A percentile compares a stretch with the other conserved stretches of the same genome.
phyloP scores from a whole-genome alignment of 495 filamentous ascomycete genomes.

The Aspergillus bertholletiae region DNA sequence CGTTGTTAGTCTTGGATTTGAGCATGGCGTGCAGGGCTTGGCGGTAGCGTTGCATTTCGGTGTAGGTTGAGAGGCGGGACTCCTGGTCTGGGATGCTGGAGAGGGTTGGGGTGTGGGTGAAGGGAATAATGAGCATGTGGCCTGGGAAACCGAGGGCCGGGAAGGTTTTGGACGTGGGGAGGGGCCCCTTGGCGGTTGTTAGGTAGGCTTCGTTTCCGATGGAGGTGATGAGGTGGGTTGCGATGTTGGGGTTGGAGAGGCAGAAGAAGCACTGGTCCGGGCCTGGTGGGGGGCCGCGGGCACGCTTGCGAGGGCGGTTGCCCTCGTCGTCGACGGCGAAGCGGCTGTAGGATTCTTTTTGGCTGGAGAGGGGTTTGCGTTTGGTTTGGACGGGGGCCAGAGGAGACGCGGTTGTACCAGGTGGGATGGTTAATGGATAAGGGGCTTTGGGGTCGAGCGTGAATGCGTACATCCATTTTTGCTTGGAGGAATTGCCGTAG shows the following conservation, averaged over 20 bases:
- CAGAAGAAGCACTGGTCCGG: constrained; percentile 93
- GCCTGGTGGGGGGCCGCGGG: constrained; percentile 58
- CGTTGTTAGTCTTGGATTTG: too few relatives aligned
- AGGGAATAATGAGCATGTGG: constrained; percentile 89
- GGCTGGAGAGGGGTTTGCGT: constrained; percentile 52
- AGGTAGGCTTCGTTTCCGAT: constrained; percentile 84
- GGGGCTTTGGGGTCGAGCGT: constrained; percentile 63
- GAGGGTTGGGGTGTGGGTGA: constrained; percentile 70
- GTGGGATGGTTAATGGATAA: constrained; percentile 52
- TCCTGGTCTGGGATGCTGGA: constrained; percentile 55
- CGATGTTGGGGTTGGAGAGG: constrained; percentile 74
- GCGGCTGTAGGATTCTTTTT: constrained; percentile 53
- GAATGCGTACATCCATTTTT: constrained; percentile 91
- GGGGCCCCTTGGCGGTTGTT: constrained; percentile 87
- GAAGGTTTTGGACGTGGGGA: constrained; percentile 66
- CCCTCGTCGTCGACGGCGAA: constrained; percentile 47
- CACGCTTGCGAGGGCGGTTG: constrained; percentile 50
- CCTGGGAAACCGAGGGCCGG: constrained; percentile 68
- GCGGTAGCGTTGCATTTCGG: constrained; percentile 80
- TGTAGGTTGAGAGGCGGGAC: constrained; percentile 50
- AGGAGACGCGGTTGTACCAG: constrained; percentile 68
- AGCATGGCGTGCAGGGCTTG: constrained; percentile 68
- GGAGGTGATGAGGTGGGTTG: constrained; percentile 82
- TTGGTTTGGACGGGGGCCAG: constrained; percentile 54
- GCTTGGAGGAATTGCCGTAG: constrained; percentile 66